Evolutionary conservation across 129 eudicot species (phyloP).

Genomic region (Flaveria trinervia): DNA sequence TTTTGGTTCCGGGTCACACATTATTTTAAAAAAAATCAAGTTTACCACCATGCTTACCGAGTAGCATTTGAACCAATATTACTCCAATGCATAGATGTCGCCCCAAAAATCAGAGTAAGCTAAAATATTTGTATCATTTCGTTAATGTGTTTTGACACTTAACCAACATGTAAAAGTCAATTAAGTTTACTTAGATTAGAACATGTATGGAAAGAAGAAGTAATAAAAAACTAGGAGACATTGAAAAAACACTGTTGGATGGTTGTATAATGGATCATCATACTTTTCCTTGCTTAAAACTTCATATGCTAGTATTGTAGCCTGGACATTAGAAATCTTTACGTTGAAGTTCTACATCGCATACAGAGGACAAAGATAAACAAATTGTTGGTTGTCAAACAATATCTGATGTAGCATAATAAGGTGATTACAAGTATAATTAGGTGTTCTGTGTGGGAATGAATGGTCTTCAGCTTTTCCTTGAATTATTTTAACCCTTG

Average conservation of each 20-base stretch:
- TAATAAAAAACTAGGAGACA: neutral
- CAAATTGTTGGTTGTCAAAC: neutral
- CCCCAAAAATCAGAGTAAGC: neutral
- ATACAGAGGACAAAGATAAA: neutral
- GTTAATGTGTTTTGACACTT: no score
- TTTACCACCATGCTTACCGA: neutral
- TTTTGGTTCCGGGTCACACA: neutral
- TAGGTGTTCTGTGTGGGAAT: neutral
- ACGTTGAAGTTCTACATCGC: conserved; percentile 3
- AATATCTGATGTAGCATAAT: neutral
- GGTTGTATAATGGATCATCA: neutral
- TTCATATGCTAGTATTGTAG: neutral
- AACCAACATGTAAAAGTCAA: neutral
- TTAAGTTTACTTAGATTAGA: no score
- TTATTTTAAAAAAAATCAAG: no score
- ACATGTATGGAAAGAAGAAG: no score
- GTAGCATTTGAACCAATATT: neutral
- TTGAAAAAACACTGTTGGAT: neutral
- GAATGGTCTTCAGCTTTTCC: neutral
- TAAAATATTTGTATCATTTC: neutral
- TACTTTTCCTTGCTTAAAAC: neutral
- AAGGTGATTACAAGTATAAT: neutral
- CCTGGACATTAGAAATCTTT: neutral
- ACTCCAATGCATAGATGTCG: neutral
- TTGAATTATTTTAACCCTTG: neutral